phyloP scores from a whole-genome alignment of 2,329 filamentous ascomycete species.

The Knufia petricola region DNA sequence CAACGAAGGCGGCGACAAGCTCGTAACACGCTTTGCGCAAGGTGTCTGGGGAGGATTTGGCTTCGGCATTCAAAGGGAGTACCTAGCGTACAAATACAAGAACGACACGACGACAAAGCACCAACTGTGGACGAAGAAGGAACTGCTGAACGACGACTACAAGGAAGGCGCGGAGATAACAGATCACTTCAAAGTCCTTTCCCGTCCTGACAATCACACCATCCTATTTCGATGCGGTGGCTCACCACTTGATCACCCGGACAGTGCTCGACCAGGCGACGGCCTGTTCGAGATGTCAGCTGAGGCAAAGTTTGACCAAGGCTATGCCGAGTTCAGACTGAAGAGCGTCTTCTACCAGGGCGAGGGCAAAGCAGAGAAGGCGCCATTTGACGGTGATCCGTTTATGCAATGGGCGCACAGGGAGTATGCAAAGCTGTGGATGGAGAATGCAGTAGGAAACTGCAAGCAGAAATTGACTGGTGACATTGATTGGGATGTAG shows the following conservation, averaged over 20 bases:
- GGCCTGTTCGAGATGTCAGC: slow-evolving; percentile 59
- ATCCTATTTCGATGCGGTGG: slow-evolving; percentile 60
- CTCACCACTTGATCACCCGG: slow-evolving; percentile 44
- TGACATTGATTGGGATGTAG: slow-evolving; percentile 2
- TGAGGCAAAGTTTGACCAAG: slow-evolving; percentile 48
- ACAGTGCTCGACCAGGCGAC: slow-evolving; percentile 49
- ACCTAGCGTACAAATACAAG: slow-evolving; percentile 18
- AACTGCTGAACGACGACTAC: slow-evolving; percentile 49
- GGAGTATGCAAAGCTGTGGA: slow-evolving; percentile 47
- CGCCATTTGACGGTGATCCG: slow-evolving; percentile 34
- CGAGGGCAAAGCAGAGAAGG: slow-evolving; percentile 32
- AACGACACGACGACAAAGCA: slow-evolving; percentile 26
- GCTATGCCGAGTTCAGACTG: slow-evolving; percentile 53
- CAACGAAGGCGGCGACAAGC: slow-evolving; percentile 45
- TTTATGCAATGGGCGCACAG: slow-evolving; percentile 38
- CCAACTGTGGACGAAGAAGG: slow-evolving; percentile 52
- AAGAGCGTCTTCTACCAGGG: slow-evolving; percentile 57
- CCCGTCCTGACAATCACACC: slow-evolving; percentile 46
- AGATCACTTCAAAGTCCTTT: slow-evolving; percentile 63
- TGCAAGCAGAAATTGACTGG: neutral
- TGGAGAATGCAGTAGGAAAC: slow-evolving; percentile 44
- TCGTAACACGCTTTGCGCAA: slow-evolving; percentile 57
- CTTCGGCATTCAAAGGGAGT: slow-evolving; percentile 31
- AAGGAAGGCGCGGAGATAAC: slow-evolving; percentile 55
- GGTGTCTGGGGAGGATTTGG: slow-evolving; percentile 57